Conservation (phyloP, 768 basidiomycete species). For the Phylloporus sp. region DNA sequence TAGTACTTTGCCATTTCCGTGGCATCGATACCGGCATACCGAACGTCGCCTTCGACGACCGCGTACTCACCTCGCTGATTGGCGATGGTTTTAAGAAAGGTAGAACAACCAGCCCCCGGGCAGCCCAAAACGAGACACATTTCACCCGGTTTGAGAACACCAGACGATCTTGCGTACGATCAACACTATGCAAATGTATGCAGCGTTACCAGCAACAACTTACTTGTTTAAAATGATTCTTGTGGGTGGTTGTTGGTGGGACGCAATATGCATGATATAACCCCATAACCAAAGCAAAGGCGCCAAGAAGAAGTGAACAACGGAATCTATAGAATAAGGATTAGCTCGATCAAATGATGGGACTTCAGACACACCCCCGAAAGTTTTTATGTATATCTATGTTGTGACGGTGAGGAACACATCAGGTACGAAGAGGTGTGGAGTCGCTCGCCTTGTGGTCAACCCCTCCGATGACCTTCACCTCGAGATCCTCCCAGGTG, state of each 20-base stretch:
- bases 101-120: conserved; percentile 80
- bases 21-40: conserved; percentile 75
- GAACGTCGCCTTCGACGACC: conserved; percentile 62
- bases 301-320: conserved; percentile 47
- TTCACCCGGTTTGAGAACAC: conserved; percentile 70
- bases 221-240: conserved; percentile 59
- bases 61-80: conserved; percentile 68
- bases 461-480: conserved; percentile 51
- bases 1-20: conserved; percentile 72
- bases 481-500: conserved; percentile 65
- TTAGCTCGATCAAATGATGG: background rate
- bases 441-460: conserved; percentile 47
- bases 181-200: background rate
- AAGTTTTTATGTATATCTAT: conserved; percentile 52
- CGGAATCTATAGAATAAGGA: conserved; percentile 37
- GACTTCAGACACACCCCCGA: conserved; percentile 43
- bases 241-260: conserved; percentile 35
- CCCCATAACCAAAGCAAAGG: conserved; percentile 48
- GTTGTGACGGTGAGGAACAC: background rate
- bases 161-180: conserved; percentile 46
- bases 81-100: conserved; percentile 80
- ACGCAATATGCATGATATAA: conserved; percentile 36
- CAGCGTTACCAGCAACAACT: conserved; percentile 6
- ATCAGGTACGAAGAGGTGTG: background rate
- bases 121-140: conserved; percentile 85